Conservation (phyloP, 768 basidiomycete species). For the Albatrellus ellisii region DNA sequence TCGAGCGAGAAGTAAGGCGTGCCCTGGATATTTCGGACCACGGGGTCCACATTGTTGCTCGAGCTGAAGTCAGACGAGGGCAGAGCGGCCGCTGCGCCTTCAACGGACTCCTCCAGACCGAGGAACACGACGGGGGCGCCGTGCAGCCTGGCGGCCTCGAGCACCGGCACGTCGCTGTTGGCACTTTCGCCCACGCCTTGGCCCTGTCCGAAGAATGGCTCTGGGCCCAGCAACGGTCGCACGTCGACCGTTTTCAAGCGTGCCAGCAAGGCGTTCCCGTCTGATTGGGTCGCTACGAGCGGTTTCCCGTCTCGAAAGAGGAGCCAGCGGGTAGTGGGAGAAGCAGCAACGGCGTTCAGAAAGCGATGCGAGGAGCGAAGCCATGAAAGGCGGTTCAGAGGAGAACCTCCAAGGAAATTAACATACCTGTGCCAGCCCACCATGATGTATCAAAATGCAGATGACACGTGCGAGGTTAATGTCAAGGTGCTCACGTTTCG, state of each 20-base stretch:
- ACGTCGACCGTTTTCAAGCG: slow-evolving; percentile 49
- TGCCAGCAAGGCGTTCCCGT: slow-evolving; percentile 29
- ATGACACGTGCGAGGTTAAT: slow-evolving; percentile 1
- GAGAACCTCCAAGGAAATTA: slow-evolving; percentile 48
- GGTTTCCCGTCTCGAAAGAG: slow-evolving; percentile 66
- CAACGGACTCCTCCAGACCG: slow-evolving; percentile 52
- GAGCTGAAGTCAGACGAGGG: slow-evolving; percentile 46
- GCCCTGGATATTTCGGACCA: slow-evolving; percentile 56
- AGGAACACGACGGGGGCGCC: slow-evolving; percentile 63
- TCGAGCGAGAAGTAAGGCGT: slow-evolving; percentile 81
- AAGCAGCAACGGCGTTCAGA: slow-evolving; percentile 53
- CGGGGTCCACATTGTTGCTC: slow-evolving; percentile 30
- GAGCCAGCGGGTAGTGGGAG: slow-evolving; percentile 60
- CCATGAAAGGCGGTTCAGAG: slow-evolving; percentile 75
- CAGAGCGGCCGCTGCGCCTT: slow-evolving; percentile 32
- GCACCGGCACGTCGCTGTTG: slow-evolving; percentile 17
- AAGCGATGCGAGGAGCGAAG: slow-evolving; percentile 62
- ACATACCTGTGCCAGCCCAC: slow-evolving; percentile 22
- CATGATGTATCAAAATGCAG: slow-evolving; percentile 6
- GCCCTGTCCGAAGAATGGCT: slow-evolving; percentile 63
- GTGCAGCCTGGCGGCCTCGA: slow-evolving; percentile 47
- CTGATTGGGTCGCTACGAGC: slow-evolving; percentile 30
- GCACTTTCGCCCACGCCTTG: slow-evolving; percentile 26
- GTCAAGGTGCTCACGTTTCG: slow-evolving; percentile 7
- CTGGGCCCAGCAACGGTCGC: slow-evolving; percentile 47